These are phyloP conservation scores for Solanum hybrid DNA, from an alignment of 305 asterid genomes.

Conservation along the genomic window DNA sequence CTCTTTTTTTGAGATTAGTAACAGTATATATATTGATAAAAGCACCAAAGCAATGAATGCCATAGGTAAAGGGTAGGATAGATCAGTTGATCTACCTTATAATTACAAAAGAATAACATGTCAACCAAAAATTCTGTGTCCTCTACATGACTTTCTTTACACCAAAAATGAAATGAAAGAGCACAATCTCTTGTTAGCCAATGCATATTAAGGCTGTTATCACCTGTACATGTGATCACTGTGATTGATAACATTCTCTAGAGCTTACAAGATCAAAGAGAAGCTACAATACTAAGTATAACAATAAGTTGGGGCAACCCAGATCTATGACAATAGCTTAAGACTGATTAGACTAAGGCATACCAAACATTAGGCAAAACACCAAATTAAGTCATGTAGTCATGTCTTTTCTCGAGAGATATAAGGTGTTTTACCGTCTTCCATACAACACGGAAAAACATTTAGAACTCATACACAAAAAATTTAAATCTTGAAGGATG, in stretches of 20 bases:
- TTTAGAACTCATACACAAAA: background rate
- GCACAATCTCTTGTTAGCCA: background rate
- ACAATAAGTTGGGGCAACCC: background rate
- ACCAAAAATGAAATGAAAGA: background rate
- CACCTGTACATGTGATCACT: background rate
- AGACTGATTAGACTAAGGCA: background rate
- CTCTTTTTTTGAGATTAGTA: background rate
- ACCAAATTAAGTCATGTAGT: background rate
- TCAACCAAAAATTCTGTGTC: background rate
- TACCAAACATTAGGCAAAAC: background rate
- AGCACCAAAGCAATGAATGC: background rate
- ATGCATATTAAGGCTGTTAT: background rate
- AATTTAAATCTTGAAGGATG: background rate
- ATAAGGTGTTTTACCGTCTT: background rate
- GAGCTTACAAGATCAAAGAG: background rate
- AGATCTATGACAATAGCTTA: background rate
- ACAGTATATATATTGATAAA: background rate
- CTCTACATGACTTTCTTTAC: background rate
- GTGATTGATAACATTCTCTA: constrained; percentile 1
- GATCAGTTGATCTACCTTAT: background rate
- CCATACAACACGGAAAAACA: background rate
- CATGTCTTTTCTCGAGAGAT: background rate
- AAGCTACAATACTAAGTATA: background rate
- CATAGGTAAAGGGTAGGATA: background rate
- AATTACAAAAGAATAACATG: background rate